Conservation (phyloP, 352 stramenopile genomes). For the Globisporangium ultimum region DNA sequence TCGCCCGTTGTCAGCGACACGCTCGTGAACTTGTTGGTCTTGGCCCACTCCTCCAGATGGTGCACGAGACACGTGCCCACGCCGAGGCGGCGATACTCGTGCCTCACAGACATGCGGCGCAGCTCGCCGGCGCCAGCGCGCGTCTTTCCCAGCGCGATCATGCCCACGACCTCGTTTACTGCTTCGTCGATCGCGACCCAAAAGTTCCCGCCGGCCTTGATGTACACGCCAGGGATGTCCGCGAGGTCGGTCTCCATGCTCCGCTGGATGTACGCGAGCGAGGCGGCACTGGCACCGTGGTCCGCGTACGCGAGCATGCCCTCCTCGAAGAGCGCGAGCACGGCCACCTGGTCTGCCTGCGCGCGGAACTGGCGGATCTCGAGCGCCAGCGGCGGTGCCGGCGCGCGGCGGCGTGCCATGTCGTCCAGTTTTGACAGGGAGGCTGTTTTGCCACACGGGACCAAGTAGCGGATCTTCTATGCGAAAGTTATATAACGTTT, state of each 20-base stretch:
- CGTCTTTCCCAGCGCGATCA: constrained; percentile 24
- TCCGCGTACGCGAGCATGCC: constrained; percentile 36
- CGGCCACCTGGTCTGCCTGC: constrained; percentile 20
- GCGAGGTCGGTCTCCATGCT: constrained; percentile 32
- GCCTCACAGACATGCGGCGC: constrained; percentile 46
- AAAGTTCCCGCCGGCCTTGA: constrained; percentile 35
- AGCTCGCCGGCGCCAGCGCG: constrained; percentile 15
- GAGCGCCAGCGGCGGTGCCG: neutral
- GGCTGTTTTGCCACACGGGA: neutral
- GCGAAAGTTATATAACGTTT: too few relatives aligned
- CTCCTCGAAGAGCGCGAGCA: constrained; percentile 32
- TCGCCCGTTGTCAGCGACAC: constrained; percentile 34
- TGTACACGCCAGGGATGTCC: constrained; percentile 31
- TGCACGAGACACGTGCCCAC: constrained; percentile 32
- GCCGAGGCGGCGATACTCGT: constrained; percentile 26
- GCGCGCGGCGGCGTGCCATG: neutral
- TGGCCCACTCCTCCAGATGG: constrained; percentile 36
- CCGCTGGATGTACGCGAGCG: constrained; percentile 27
- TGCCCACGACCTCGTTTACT: constrained; percentile 15
- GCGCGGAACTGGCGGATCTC: constrained; percentile 30
- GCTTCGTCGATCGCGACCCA: constrained; percentile 24
- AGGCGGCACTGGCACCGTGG: constrained; percentile 16
- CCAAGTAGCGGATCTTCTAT: too few relatives aligned
- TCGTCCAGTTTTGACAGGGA: neutral
- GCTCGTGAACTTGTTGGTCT: constrained; percentile 12